Conservation (phyloP, 805 yeast genomes). For the Wilhelminamyces savonicus region DNA sequence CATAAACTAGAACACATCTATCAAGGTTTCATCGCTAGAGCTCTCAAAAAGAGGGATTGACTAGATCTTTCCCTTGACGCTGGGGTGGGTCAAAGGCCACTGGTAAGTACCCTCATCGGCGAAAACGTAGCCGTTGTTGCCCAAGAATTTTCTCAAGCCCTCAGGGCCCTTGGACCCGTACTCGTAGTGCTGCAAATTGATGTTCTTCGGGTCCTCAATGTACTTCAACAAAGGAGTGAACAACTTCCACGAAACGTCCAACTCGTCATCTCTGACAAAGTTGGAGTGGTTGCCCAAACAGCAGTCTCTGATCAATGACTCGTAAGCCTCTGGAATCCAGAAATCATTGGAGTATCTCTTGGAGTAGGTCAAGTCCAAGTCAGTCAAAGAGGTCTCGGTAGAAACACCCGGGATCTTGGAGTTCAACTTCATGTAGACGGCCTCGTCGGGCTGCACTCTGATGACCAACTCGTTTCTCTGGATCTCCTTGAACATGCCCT, state of each 20-base stretch:
- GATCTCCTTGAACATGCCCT: constrained; percentile 74
- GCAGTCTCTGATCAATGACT: constrained; percentile 88
- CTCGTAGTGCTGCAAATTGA: constrained; percentile 63
- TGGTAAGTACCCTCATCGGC: constrained; percentile 62
- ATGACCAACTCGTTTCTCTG: constrained; percentile 91
- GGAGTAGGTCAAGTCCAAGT: constrained; percentile 82
- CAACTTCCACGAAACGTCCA: constrained; percentile 86
- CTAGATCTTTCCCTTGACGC: constrained; percentile 22
- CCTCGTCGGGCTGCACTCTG: constrained; percentile 92
- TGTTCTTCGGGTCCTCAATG: constrained; percentile 67
- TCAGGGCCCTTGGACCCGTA: constrained; percentile 92
- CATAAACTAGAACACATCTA: no score
- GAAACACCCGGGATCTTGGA: constrained; percentile 90
- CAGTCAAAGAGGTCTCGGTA: constrained; percentile 76
- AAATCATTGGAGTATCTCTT: constrained; percentile 72
- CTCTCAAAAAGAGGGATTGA: no score
- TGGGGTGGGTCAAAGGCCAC: constrained; percentile 81
- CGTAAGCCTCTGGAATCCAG: constrained; percentile 98
- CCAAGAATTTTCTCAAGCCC: constrained; percentile 53
- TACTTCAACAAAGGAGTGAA: constrained; percentile 86
- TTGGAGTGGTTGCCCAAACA: constrained; percentile 90
- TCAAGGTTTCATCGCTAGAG: no score
- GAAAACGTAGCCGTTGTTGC: constrained; percentile 67
- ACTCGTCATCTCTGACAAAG: constrained; percentile 96
- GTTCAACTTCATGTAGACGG: constrained; percentile 88